Base-by-base conservation (phyloP, 2,329 filamentous ascomycete species). In the Penicillium paneum region DNA sequence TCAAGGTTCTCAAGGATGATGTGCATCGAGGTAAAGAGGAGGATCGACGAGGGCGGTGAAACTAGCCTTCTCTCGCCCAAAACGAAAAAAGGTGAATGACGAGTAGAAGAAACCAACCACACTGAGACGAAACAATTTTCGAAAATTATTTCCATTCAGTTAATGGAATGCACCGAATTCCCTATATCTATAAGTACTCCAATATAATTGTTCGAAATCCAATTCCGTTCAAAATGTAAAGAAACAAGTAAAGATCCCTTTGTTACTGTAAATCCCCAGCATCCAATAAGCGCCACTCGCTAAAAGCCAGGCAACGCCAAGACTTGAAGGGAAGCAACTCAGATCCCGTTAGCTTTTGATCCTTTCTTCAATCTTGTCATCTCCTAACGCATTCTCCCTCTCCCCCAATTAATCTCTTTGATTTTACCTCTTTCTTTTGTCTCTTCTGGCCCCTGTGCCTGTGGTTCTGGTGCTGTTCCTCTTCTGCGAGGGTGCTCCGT, bases 401-500 rank as follows among this genome's bases (percentile, higher is more conserved):
- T 55, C 59, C 57, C 61, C 55, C 56, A 59, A 56, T 57, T 54
- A 55, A 58, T 60, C 56, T 55, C 50, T 57, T 63, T 51, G 58
- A 57, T 60, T 50, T 49, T 49, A 40, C 50, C 50, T 52, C 50
- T 56, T 55, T 60, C 55, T 63, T 46, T 58, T 29, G 48, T 58
- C 49, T 59, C 58, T 61, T 63, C 60, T 63, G 68, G 68, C 67
- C 64, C 60, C 57, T 62, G 64, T 67, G 64, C 67, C 61, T 64
- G 66, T 70, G 69, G 66, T 68, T 64, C 55, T 64, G 66, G 67
- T 70, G 67, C 70, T 67, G 65, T 67, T 58, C 70, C 70, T 73
- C 69, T 67, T 60, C 62, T 59, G 62, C 63, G 71, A 72, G 70
- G 69, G 67, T 70, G 69, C 68, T 63, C 59, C 57, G 56, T 62